Percentiles rank a stretch among this genome's conserved stretches.
Conservation (phyloP, 257 asterid species). For the Cinchona pubescens region DNA sequence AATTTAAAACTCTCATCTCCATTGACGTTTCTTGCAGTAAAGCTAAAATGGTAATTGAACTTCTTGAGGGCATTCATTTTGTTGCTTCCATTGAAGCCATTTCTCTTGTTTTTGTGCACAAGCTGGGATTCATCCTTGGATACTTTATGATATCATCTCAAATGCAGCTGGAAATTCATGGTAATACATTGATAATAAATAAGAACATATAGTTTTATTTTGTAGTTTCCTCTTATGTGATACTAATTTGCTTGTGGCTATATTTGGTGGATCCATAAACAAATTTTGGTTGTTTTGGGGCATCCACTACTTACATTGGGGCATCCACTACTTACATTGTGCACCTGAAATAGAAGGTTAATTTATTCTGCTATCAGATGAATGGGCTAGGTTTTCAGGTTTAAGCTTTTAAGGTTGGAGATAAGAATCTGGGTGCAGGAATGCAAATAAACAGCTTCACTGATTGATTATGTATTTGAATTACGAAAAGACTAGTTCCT, state of each 20-base stretch:
- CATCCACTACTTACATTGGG: neutral
- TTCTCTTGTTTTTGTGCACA: conserved; percentile 81
- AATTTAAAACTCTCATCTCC: neutral
- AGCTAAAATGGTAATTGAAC: conserved; percentile 82
- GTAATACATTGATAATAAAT: conserved; percentile 30
- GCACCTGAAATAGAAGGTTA: neutral
- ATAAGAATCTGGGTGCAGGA: neutral
- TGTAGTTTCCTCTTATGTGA: conserved; percentile 9
- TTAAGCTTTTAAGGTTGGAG: neutral
- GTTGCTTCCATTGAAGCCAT: conserved; percentile 92
- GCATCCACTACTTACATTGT: neutral
- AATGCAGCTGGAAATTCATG: conserved; percentile 99
- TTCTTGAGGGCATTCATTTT: conserved; percentile 93
- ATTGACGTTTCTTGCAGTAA: conserved; percentile 54
- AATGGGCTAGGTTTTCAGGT: neutral
- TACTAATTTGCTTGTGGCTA: neutral
- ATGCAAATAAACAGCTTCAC: neutral
- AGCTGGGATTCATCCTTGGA: conserved; percentile 93
- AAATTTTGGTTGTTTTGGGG: neutral
- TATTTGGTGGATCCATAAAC: neutral
- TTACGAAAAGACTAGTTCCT: neutral
- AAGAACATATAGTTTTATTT: neutral
- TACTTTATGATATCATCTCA: conserved; percentile 80
- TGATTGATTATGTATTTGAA: neutral
- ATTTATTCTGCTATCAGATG: neutral